Percentiles rank a stretch among this genome's conserved stretches.
Conservation (phyloP, 2,329 filamentous ascomycete genomes). For the Neonectria hederae region DNA sequence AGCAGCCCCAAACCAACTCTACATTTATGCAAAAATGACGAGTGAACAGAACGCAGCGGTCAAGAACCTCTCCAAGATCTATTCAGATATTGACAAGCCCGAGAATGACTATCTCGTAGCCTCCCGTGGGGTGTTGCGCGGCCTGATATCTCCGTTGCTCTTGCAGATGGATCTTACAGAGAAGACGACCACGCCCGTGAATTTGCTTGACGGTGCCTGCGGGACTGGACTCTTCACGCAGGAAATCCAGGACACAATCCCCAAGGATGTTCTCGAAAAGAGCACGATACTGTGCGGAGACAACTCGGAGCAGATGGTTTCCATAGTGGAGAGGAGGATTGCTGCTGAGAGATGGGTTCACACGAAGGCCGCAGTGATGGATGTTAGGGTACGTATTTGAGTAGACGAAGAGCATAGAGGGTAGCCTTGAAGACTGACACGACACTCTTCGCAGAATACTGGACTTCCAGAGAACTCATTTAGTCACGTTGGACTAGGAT, state of each 20-base stretch:
- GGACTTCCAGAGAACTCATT: slow-evolving; percentile 50
- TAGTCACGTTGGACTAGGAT: slow-evolving; percentile 57
- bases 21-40: slow-evolving; percentile 22
- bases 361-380: slow-evolving; percentile 51
- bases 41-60: slow-evolving; percentile 9
- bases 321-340: slow-evolving; percentile 51
- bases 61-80: slow-evolving; percentile 30
- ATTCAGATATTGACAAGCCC: slow-evolving; percentile 22
- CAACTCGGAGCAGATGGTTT: slow-evolving; percentile 54
- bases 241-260: slow-evolving; percentile 53
- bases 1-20: neutral
- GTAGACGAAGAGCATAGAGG: no score
- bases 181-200: slow-evolving; percentile 43
- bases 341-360: slow-evolving; percentile 57
- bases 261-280: slow-evolving; percentile 48
- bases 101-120: slow-evolving; percentile 3
- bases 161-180: slow-evolving; percentile 39
- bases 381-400: no score
- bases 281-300: slow-evolving; percentile 63
- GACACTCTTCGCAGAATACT: slow-evolving; percentile 47
- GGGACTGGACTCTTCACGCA: slow-evolving; percentile 61
- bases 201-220: slow-evolving; percentile 63
- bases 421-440: slow-evolving; percentile 2
- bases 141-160: slow-evolving; percentile 34
- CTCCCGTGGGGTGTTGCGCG: slow-evolving; percentile 31